Base-by-base conservation (phyloP, 176 grass and related monocot genomes). In the Cenchrus purpureus region DNA sequence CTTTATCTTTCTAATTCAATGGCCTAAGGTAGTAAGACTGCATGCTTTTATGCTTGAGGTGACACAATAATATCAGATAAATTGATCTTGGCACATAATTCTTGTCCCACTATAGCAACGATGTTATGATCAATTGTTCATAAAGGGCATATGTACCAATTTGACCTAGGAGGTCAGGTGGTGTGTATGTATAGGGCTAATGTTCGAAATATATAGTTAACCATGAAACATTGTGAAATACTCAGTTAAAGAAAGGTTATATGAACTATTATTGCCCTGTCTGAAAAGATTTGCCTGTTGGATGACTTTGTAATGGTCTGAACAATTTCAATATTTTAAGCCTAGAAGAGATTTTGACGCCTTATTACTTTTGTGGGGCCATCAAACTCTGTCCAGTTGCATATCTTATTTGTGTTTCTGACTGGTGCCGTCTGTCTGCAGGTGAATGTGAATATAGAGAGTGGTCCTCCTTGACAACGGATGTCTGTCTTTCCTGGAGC, bases 361-460 rank as follows among this genome's bases (percentile, higher is more conserved):
- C 34, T 37, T 37, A 37, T 37, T 37, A 3, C 34, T 37, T 37
- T 37, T 37, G 34, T 37, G 2, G 58, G 3, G n/a, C 58, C 9
- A 11, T 61, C 20, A 61, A 61, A 61, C 20, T 25, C 20, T 61
- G 58, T 61, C 22, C 8, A 28, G 59, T 62, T 62, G 59, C n/a
- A 5, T 62, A 62, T 40, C 3, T 9, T 61, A 61, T 62, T 11
- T 28, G 55, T 57, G 40, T 37, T 2, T 7, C 28, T 8, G 46
- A 14, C 73, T 51, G 19, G 15, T 54, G 32, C 17, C 80, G 59
- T 62, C 59, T 62, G 34, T 74, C 64, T 75, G 49, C 77, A 74
- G 82, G 63, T 87, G 31, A 82, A 89, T 65, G 25, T 37, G 37
- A 40, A 40, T 40, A 40, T 40, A 40, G 37, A 40, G 37, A 40